phyloP scores from a whole-genome alignment of 306 rosid species.

The Inga leiocalycina region DNA sequence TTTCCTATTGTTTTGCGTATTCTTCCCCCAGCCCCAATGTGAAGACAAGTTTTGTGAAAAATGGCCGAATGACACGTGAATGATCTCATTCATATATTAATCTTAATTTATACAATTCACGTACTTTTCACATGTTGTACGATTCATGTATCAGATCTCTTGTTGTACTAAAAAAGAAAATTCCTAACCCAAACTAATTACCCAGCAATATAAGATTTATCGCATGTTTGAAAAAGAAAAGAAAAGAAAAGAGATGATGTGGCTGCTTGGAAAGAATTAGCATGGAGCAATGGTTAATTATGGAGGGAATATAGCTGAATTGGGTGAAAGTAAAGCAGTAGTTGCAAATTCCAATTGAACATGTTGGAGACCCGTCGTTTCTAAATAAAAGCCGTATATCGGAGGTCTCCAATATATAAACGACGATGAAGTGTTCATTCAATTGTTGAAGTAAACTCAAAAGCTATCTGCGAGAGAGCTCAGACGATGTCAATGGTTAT shows the following conservation, averaged over 20 bases:
- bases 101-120: neutral
- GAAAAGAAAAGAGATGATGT: neutral
- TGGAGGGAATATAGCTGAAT: too few relatives aligned
- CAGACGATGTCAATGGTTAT: constrained; percentile 36
- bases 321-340: neutral
- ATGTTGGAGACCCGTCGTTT: neutral
- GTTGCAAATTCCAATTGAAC: neutral
- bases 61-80: constrained; percentile 19
- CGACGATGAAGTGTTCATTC: neutral
- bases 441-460: neutral
- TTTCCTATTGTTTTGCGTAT: neutral
- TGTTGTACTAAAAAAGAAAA: neutral
- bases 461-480: neutral
- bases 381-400: neutral
- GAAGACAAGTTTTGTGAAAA: neutral
- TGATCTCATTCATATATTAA: neutral
- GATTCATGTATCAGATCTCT: neutral
- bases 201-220: neutral
- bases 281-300: neutral
- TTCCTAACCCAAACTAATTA: neutral
- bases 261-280: neutral
- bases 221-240: neutral
- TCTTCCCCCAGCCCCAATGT: neutral
- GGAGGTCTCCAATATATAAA: neutral
- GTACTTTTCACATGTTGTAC: neutral